phyloP scores from a whole-genome alignment of 768 basidiomycete genomes.

The Guyanaporus albipodus region DNA sequence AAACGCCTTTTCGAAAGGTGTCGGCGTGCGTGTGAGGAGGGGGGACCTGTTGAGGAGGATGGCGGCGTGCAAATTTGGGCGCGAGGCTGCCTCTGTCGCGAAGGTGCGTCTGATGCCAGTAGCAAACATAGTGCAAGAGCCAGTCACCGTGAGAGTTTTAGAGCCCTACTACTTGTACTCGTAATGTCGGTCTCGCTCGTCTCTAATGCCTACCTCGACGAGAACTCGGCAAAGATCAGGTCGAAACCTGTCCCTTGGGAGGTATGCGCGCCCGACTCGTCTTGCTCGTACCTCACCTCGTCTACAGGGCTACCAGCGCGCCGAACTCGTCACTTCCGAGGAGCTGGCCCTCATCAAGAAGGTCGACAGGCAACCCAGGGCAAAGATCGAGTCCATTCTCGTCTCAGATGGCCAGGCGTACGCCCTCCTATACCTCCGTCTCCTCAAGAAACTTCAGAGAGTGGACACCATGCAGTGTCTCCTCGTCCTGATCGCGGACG shows the following conservation, averaged over 20 bases:
- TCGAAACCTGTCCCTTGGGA: constrained; percentile 96
- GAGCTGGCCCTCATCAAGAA: constrained; percentile 87
- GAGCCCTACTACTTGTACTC: not conserved
- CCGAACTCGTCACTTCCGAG: constrained; percentile 81
- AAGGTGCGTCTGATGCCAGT: constrained; percentile 40
- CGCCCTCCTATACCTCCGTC: constrained; percentile 82
- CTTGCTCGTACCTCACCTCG: constrained; percentile 9
- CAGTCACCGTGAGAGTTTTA: constrained; percentile 34
- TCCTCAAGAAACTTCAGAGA: constrained; percentile 82
- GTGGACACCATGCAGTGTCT: constrained; percentile 87
- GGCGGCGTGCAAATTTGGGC: constrained; percentile 51
- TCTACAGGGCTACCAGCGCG: constrained; percentile 87
- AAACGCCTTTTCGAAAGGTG: constrained; percentile 74
- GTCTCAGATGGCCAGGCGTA: constrained; percentile 81
- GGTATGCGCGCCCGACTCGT: constrained; percentile 41
- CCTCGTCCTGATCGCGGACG: constrained; percentile 84
- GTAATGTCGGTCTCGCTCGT: constrained; percentile 74
- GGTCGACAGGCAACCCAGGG: constrained; percentile 75
- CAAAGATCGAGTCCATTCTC: constrained; percentile 71
- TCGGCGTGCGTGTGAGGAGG: constrained; percentile 65
- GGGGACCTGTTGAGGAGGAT: constrained; percentile 78
- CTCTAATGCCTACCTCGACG: constrained; percentile 81
- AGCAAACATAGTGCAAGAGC: no score
- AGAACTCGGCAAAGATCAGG: constrained; percentile 81
- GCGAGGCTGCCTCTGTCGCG: constrained; percentile 39